Base-by-base conservation (phyloP, 2,329 filamentous ascomycete species). In the Fusarium sp. region DNA sequence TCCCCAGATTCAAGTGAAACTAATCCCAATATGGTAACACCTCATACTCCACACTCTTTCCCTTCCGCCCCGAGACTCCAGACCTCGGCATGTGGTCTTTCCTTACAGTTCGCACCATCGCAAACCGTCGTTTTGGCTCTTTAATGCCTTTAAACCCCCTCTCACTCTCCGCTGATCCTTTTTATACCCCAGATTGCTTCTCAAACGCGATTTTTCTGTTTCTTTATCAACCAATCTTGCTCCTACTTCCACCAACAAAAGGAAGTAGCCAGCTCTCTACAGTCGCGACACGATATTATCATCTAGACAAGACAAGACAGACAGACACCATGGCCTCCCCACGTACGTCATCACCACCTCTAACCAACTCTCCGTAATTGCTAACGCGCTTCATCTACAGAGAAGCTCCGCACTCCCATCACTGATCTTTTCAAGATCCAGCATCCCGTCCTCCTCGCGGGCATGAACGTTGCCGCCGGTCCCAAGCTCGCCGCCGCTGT, bases 371-470 rank as follows among this genome's bases (percentile, higher is more conserved):
- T 53, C 42, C 43, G 11, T 35, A 57, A 40, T 56, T 56, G 56
- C 66, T 71, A 48, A 73, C 55, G 18, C 14, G n/a, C 20, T 21
- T 25, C 33, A 18, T 39, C 11, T 41, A 40, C 67, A 80, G 79
- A 80, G 77, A 74, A 80, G 85, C 91, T 99, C 81, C 92, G 92
- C 77, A 99, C 96, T 53, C 90, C 92, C 72, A 85, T 94, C 76
- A 99, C 96, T 74, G 95, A 98, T 87, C 91, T 98, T 70, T 91
- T 99, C 83, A 92, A 93, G 86, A 98, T 99, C 88, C 93, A 97
- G 80, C 96, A 99, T 83, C 96, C 96, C 60, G 85, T 99, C 78
- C 85, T 99, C 76, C 90, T 99, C 66, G 96, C 96, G 74, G 96
- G 96, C 80, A 99, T 99, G 96, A 98, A 99, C 86, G 96, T 98